Evolutionary conservation across 2,329 filamentous ascomycete genomes (phyloP), one percentile per base, ranked within the genome.

Genomic region (Dactylellina sp.): DNA sequence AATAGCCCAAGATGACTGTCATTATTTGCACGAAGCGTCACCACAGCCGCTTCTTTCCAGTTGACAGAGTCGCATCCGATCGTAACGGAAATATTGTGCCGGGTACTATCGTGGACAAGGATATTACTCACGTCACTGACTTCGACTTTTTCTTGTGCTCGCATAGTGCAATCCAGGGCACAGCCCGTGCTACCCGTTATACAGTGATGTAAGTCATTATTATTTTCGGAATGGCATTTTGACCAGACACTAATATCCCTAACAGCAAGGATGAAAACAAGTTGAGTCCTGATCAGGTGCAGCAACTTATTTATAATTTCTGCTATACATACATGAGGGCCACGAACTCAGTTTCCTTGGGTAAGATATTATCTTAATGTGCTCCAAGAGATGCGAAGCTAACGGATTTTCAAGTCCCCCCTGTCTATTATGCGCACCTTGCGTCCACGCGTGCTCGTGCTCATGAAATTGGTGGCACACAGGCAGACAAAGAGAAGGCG

Each of bases 391-490:
- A 14, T 25, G 12, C 22, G 9, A 32, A 24, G 44, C 56, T 74
- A 49, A 74, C 46, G 28, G 7, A 20, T 7, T 32, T 24, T 18
- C 32, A 76, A 80, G 82, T 86, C 76, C 95, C 95, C 0, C 93
- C 95, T 0, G 90, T 98, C 0, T 99, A 99, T 85, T 99, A 99
- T 78, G 93, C 96, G 0, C 95, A 99, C 81, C 82, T 99, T 76
- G 93, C 93, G 35, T 90, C 92, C 7, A 88, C 88, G 68, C 91
- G 95, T 55, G 92, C 91, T 18, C 88, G 89, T 61, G 84, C 88
- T 2, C 95, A 99, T 76, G 89, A 94, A 78, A 71, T 61, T 7
- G 75, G 57, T 20, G 75, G 60, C 1, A 75, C 70, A 5, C 74
- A 77, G 5, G 49, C 16, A 6, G 83, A 85, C 75, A 79, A 42